Percentiles rank a stretch among this genome's conserved stretches.
Conservation (phyloP, 2,329 filamentous ascomycete genomes). For the Sclerotinia subarctica region DNA sequence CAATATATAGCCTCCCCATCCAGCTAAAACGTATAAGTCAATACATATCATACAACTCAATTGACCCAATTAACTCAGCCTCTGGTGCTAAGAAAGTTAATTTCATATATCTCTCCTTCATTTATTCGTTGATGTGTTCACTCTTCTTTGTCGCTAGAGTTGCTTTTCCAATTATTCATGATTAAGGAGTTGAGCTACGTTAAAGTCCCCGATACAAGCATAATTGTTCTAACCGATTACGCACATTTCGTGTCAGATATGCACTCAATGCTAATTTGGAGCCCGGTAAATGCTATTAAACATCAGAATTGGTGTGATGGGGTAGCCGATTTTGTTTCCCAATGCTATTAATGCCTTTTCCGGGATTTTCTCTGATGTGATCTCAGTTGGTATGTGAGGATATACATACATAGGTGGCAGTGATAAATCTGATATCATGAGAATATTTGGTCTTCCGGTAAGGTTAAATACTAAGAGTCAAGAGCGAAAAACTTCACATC, state of each 20-base stretch:
- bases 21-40: neutral
- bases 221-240: neutral
- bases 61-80: neutral
- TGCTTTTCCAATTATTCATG: fast-evolving
- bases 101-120: too few species aligned
- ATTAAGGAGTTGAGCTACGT: fast-evolving
- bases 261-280: neutral
- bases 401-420: too few species aligned
- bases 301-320: neutral
- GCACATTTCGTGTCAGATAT: neutral
- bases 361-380: too few species aligned
- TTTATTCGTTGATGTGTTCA: neutral
- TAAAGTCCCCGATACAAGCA: fast-evolving
- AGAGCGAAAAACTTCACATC: too few species aligned
- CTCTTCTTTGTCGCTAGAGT: too few species aligned
- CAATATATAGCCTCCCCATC: neutral
- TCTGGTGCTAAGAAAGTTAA: neutral
- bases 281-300: neutral
- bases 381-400: too few species aligned
- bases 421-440: too few species aligned
- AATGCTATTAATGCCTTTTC: too few species aligned
- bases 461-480: too few species aligned
- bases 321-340: too few species aligned
- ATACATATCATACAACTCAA: neutral
- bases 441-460: too few species aligned